Evolutionary conservation across 164 flowering plant genomes (phyloP).

Genomic region (grape (Vitis vinifera)): ASM3070453v1 NC_081812.1:9714001-9714500

Average conservation of each 20-base stretch:
- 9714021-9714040: conserved; percentile 40
- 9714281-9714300: conserved; percentile 22
- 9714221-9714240: conserved; percentile 24
- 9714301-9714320: conserved; percentile 44
- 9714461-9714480: conserved; percentile 35
- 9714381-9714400: conserved; percentile 45
- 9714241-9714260: conserved; percentile 41
- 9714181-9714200: conserved; percentile 38
- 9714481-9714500: conserved; percentile 52
- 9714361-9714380: conserved; percentile 26
- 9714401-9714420: conserved; percentile 29
- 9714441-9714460: conserved; percentile 41
- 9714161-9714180: conserved; percentile 32
- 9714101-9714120: conserved; percentile 28
- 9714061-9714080: conserved; percentile 34
- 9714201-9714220: conserved; percentile 26
- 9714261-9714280: conserved; percentile 9
- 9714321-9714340: conserved; percentile 13
- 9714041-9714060: conserved; percentile 40
- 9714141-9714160: conserved; percentile 23
- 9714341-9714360: neutral
- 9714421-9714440: conserved; percentile 31
- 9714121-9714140: conserved; percentile 16
- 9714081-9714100: conserved; percentile 30
- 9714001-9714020: conserved; percentile 20